Base-by-base conservation (phyloP, 305 asterid genomes). In the Petunia hybrid region DNA sequence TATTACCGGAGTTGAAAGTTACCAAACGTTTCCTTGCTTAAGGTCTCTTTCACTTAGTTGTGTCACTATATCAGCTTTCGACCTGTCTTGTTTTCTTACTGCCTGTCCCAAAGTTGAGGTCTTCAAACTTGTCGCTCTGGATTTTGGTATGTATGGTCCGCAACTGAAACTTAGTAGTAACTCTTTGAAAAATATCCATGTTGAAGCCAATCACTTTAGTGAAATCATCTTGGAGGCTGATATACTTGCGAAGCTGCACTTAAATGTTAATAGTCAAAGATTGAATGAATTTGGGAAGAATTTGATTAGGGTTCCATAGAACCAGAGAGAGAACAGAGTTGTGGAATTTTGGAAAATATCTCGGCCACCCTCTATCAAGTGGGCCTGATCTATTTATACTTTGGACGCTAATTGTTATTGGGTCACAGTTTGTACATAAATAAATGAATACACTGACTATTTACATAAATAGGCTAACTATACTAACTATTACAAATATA, bases 171-270 rank as follows among this genome's bases (percentile, higher is more conserved):
- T 94, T 81, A 87, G 92, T 75, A 91, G 95, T 89, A 82, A 74
- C 89, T 94, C 98, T 2, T 73, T 90, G 57, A 92, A 94, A 89
- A 93, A 92, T 85, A 88, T 92, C 68, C 89, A 84, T 70, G 91
- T 91, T 13, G 96, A 94, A 84, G 92, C 93, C 67, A 86, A 88
- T 66, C 88, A 93, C 78, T 84, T 91, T 95, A 93, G 90, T 82
- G 88, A 91, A 86, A 86, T 93, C 82, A 86, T 86, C 80, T 80
- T 93, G 78, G 97, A 93, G 86, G 95, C 91, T 70, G 97, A 92
- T 81, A 87, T 88, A 80, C 83, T 94, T 76, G 96, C 91, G 89
- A 94, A 87, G 89, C 84, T 92, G 89, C 92, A 90, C 36, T 41
- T 80, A 67, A 55, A 53, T n/a, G n/a, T n/a, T n/a, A n/a, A n/a